Evolutionary conservation across 495 filamentous ascomycete genomes (phyloP), one percentile per base, ranked within the genome.

Genomic region (Podospora conica): DNA sequence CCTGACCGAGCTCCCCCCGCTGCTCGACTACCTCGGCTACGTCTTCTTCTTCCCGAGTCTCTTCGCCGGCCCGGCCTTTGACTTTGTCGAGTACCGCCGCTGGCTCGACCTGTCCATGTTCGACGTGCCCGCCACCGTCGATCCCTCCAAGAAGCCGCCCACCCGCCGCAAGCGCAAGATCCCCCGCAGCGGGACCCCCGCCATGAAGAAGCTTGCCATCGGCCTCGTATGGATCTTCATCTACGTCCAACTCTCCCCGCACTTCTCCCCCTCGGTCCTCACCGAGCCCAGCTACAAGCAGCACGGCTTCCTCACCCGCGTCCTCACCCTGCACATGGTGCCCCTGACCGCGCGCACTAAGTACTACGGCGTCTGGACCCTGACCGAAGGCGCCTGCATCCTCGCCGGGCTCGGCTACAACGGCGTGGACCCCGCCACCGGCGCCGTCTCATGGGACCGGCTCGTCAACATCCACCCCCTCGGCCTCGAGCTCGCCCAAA

Each of bases 41-140:
- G 91, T 98, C 55, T 79, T 97, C 40, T 98, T 97, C 82, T 98
- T 98, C 77, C 95, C 95, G 10, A 87, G 90, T 8, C 80, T 98
- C 12, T 87, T 98, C 66, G 88, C 82, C 2, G 95, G 95, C 0
- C 95, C 95, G 3, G 87, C 95, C 3, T 97, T 97, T 68, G 96
- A 98, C 74, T 98, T 90, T 75, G 87, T 90, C 48, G 93, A 97
- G 70, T 98, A 97, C 78, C 86, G 85, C 53, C 86, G 88, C 54
- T 98, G 93, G 91, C 88, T 98, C 66, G 92, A 95, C 68, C 94
- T 91, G 33, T 90, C 87, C 65, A 96, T 98, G 84, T 98, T 98
- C 75, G 90, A 96, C 24, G 81, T 96, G 3, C 91, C 92, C 10
- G 84, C 87, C 4, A 88, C 86, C 27, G 84, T 87, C 23, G 91